These are phyloP conservation scores for Marasmius tenuissimus DNA, from an alignment of 1,284 basidiomycete species.

Conservation along the genomic window DNA sequence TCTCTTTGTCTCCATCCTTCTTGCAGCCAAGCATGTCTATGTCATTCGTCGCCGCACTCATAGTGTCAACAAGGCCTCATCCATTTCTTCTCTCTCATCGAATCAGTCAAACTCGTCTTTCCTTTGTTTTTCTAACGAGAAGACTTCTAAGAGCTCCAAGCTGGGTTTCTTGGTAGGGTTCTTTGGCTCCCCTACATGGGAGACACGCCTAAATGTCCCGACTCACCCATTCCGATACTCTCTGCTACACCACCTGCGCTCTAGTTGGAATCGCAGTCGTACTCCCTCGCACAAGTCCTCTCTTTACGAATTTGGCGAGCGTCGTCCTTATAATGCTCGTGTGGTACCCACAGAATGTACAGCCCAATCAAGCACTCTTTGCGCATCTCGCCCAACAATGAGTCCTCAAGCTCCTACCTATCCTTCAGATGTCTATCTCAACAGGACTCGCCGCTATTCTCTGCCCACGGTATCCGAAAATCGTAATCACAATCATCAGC, in stretches of 20 bases:
- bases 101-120: constrained; percentile 19
- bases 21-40: constrained; percentile 25
- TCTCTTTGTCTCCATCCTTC: constrained; percentile 23
- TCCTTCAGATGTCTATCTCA: constrained; percentile 6
- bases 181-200: constrained; percentile 45
- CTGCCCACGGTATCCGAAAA: constrained; percentile 22
- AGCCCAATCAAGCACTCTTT: constrained; percentile 13
- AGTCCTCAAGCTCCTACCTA: constrained; percentile 5
- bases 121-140: constrained; percentile 13
- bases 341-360: constrained; percentile 8
- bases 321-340: not conserved
- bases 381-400: not conserved
- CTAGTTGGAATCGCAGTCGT: not conserved
- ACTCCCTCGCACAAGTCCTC: constrained; percentile 2
- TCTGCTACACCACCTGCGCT: constrained; percentile 1
- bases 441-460: constrained; percentile 28
- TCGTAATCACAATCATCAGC: constrained; percentile 7
- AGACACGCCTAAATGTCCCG: constrained; percentile 31
- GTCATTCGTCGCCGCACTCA: constrained; percentile 24
- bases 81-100: constrained; percentile 15
- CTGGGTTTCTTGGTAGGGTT: constrained; percentile 42
- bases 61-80: constrained; percentile 9
- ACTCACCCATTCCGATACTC: constrained; percentile 8
- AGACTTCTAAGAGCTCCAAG: constrained; percentile 6
- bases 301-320: constrained; percentile 13